Evolutionary conservation across 1,284 basidiomycete genomes (phyloP), one percentile per base, ranked within the genome.

Genomic region (Ustilago xerochloae): DNA sequence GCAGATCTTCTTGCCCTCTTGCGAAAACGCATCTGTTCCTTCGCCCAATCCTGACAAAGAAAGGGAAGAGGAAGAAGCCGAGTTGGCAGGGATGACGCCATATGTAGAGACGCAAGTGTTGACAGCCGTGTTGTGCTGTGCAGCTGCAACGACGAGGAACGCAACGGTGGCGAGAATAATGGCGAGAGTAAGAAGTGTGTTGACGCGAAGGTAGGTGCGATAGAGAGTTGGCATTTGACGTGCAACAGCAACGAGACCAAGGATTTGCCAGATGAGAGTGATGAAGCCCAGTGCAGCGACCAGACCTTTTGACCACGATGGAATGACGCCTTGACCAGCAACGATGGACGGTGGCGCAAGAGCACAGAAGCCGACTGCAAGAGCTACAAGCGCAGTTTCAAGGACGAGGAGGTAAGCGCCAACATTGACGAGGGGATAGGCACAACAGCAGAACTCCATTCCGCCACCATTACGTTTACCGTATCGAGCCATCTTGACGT

Each of bases 361-460:
- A 0, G 81, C 79, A 18, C 82, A 71, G 35, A 83, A 61, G 35
- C 66, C 75, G 20, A 81, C 54, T 29, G 69, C 75, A 13, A 83
- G 71, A 22, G 77, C 60, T 16, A 83, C 79, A 15, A 81, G 52
- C 1, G 79, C 79, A 4, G 65, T 74, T 51, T 84, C 79, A 22
- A 80, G 53, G 4, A 80, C 70, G 22, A 82, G 53, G 28, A 79
- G 47, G 54, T 84, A 84, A 4, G 82, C 81, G 5, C 82, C 82
- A 6, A 76, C 50, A 24, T 84, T 84, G 54, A 84, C 78, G 20
- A 84, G 75, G 9, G 82, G 82, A 3, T 81, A 54, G 12, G 63
- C 77, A 67, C 78, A 83, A 63, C 81, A 83, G 67, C 80, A 82
- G 57, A 83, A 83, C 41, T 77, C 76, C 56, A 77, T 58, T 16